These are phyloP conservation scores for Wolfiporia cocos DNA, from an alignment of 1,284 basidiomycete genomes.

Conservation along the genomic window DNA sequence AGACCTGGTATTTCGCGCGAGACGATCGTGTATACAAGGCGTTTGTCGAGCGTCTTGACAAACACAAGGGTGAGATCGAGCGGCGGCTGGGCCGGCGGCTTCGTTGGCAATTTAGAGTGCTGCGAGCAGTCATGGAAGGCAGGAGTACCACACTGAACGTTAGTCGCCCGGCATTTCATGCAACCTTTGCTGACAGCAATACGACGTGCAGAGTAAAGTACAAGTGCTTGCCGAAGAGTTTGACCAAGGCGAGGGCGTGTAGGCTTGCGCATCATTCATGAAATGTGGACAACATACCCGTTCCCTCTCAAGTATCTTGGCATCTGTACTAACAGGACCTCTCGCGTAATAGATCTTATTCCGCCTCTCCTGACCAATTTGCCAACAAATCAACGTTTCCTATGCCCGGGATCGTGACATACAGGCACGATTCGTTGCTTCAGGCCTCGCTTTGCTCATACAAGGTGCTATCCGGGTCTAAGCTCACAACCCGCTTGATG, in stretches of 20 bases:
- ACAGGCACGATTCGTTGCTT: background rate
- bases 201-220: constrained; percentile 62
- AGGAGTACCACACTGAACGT: constrained; percentile 60
- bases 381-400: no score
- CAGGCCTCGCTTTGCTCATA: constrained; percentile 48
- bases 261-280: constrained; percentile 10
- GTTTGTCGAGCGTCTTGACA: constrained; percentile 55
- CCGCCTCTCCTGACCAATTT: no score
- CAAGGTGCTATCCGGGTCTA: constrained; percentile 71
- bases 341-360: no score
- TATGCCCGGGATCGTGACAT: background rate
- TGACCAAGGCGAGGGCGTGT: constrained; percentile 53
- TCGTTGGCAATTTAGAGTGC: constrained; percentile 64
- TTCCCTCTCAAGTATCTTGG: background rate
- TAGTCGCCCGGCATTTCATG: no score
- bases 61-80: constrained; percentile 44
- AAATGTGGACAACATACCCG: background rate
- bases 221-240: constrained; percentile 53
- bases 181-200: no score
- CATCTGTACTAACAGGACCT: no score
- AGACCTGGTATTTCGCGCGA: constrained; percentile 77
- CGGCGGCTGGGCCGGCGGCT: constrained; percentile 45
- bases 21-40: constrained; percentile 74
- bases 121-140: constrained; percentile 59
- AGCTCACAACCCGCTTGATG: constrained; percentile 53